Percentiles rank a stretch among this genome's conserved stretches.
These are phyloP conservation scores for Yamadazyma laniorum DNA, from an alignment of 805 yeast species.

Conservation along the genomic window DNA sequence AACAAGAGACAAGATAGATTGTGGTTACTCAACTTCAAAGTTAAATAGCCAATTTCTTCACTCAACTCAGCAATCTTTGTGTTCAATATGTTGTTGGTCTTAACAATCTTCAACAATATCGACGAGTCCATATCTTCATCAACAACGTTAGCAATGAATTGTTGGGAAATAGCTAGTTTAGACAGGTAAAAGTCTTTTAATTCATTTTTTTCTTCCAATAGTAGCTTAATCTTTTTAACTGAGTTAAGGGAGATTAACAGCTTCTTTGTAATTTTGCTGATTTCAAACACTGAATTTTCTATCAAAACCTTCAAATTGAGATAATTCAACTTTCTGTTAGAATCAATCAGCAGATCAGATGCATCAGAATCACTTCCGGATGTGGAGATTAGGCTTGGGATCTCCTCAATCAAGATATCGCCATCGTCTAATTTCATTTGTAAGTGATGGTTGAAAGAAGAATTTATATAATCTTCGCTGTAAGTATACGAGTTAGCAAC, in stretches of 20 bases:
- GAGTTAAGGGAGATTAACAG: conserved; percentile 31
- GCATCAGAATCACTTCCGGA: conserved; percentile 22
- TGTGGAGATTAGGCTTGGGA: conserved; percentile 20
- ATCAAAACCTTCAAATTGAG: conserved; percentile 43
- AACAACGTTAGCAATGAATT: conserved; percentile 30
- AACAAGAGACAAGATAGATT: conserved; percentile 44
- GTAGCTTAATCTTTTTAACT: conserved; percentile 27
- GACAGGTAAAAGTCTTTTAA: conserved; percentile 28
- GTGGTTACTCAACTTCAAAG: conserved; percentile 35
- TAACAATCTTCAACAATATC: conserved; percentile 30
- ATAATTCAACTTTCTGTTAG: conserved; percentile 26
- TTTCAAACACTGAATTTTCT: conserved; percentile 44
- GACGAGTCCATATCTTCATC: conserved; percentile 25
- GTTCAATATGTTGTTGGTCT: conserved; percentile 32
- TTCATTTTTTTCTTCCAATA: conserved; percentile 29
- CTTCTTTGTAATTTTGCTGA: conserved; percentile 32
- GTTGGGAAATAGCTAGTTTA: conserved; percentile 31
- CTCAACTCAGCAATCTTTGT: conserved; percentile 24
- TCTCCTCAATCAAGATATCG: conserved; percentile 18
- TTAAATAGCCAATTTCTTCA: conserved; percentile 29
- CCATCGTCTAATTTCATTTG: conserved; percentile 31
- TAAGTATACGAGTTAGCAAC: conserved; percentile 16
- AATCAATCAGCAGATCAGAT: conserved; percentile 5
- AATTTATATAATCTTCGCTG: conserved; percentile 20
- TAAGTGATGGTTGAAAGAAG: conserved; percentile 34